Conservation (phyloP, 2,329 filamentous ascomycete species). For the Cordyceps tenuipes region DNA sequence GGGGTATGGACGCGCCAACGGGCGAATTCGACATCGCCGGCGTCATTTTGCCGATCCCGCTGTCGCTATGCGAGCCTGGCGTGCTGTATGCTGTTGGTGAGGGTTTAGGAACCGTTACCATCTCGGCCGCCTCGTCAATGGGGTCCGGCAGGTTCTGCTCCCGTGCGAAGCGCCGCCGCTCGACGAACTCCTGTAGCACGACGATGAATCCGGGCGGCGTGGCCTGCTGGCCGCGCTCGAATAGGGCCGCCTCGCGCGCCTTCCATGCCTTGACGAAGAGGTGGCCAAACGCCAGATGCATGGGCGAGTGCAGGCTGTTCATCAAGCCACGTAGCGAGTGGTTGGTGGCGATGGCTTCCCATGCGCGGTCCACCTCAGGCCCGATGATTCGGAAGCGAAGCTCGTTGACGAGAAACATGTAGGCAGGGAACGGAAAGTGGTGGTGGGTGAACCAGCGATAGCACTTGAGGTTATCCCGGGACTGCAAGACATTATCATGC, state of each 20-base stretch:
- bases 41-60: constrained; percentile 7
- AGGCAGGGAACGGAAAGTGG: constrained; percentile 53
- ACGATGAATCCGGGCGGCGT: constrained; percentile 39
- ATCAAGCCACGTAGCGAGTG: constrained; percentile 43
- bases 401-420: constrained; percentile 51
- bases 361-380: constrained; percentile 50
- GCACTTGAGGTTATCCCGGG: constrained; percentile 39
- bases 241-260: constrained; percentile 41
- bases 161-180: constrained; percentile 25
- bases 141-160: constrained; percentile 19
- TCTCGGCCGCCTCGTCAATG: background rate
- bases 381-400: constrained; percentile 44
- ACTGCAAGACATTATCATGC: constrained; percentile 49
- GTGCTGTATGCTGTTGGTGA: constrained; percentile 14
- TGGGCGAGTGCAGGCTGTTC: constrained; percentile 43
- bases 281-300: constrained; percentile 49
- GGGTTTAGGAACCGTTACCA: background rate
- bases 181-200: constrained; percentile 37
- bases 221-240: constrained; percentile 34
- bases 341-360: constrained; percentile 48
- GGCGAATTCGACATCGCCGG: background rate
- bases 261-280: constrained; percentile 57
- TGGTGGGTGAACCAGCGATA: constrained; percentile 53
- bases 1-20: background rate
- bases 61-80: constrained; percentile 11